phyloP scores from a whole-genome alignment of 1,284 basidiomycete genomes.

The Ustilago nuda region DNA sequence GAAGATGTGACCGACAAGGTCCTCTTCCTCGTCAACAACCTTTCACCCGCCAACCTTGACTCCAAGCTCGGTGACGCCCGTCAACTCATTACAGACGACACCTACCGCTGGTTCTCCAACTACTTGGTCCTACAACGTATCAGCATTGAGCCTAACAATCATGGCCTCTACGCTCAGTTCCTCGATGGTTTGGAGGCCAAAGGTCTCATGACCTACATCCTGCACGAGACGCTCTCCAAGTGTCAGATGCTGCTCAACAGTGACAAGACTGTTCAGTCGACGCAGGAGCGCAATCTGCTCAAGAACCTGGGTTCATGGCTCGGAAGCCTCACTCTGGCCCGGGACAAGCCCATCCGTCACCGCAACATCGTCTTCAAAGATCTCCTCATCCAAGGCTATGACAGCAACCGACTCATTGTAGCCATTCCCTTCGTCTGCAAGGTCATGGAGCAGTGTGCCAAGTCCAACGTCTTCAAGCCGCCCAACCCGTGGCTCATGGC shows the following conservation, averaged over 20 bases:
- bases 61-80: slow-evolving; percentile 71
- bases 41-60: slow-evolving; percentile 93
- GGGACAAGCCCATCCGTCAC: slow-evolving; percentile 90
- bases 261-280: slow-evolving; percentile 86
- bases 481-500: slow-evolving; percentile 99
- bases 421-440: slow-evolving; percentile 99
- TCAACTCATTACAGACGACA: slow-evolving; percentile 55
- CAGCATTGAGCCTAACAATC: slow-evolving; percentile 96
- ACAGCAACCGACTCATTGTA: slow-evolving; percentile 88
- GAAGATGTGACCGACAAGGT: slow-evolving; percentile 93
- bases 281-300: slow-evolving; percentile 83
- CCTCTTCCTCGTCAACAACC: slow-evolving; percentile 97
- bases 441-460: slow-evolving; percentile 88
- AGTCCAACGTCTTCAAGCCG: slow-evolving; percentile 90
- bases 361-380: slow-evolving; percentile 97
- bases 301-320: slow-evolving; percentile 98
- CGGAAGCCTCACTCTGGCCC: slow-evolving; percentile 90
- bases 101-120: slow-evolving; percentile 88
- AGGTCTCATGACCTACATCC: slow-evolving; percentile 73
- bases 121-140: slow-evolving; percentile 97
- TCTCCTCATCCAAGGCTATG: slow-evolving; percentile 92
- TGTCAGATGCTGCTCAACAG: slow-evolving; percentile 92
- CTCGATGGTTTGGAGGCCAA: slow-evolving; percentile 78
- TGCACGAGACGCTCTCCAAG: slow-evolving; percentile 85
- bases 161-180: slow-evolving; percentile 92